Conservation (phyloP, 148 eudicot species). For the Oxyria digyna region DNA sequence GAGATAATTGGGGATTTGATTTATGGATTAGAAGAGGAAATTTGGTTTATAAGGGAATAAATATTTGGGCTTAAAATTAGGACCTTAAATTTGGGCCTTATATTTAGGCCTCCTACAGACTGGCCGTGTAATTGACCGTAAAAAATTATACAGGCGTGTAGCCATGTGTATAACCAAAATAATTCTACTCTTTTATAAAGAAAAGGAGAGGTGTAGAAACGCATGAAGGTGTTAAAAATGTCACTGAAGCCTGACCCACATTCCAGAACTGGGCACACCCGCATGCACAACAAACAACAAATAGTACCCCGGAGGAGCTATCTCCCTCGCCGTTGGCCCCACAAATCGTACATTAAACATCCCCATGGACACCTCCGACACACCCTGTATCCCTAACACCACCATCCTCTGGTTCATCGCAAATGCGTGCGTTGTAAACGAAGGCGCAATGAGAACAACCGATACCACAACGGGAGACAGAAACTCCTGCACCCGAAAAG, state of each 20-base stretch:
- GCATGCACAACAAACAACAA: slow-evolving; percentile 70
- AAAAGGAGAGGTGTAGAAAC: no score
- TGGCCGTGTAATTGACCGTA: no score
- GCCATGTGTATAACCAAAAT: no score
- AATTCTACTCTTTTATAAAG: no score
- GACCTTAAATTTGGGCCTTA: no score
- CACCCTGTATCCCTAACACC: slow-evolving; percentile 23
- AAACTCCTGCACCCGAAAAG: slow-evolving; percentile 34
- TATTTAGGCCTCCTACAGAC: no score
- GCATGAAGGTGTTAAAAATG: not conserved
- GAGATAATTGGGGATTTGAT: no score
- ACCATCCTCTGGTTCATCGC: slow-evolving; percentile 91
- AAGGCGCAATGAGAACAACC: slow-evolving; percentile 47
- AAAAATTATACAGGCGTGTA: no score
- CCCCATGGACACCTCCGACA: slow-evolving; percentile 13
- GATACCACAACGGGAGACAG: slow-evolving; percentile 19
- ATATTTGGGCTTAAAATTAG: no score
- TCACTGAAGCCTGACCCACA: slow-evolving; percentile 60
- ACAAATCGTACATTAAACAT: slow-evolving; percentile 18
- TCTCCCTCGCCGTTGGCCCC: slow-evolving; percentile 58
- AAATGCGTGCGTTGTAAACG: slow-evolving; percentile 58
- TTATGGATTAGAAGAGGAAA: no score
- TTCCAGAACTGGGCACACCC: slow-evolving; percentile 58
- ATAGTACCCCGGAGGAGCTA: slow-evolving; percentile 88
- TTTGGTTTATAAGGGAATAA: no score